A percentile compares a stretch with the other conserved stretches of the same genome.
Evolutionary conservation across 495 filamentous ascomycete species (phyloP).

Genomic region (Cercophora newfieldiana): DNA sequence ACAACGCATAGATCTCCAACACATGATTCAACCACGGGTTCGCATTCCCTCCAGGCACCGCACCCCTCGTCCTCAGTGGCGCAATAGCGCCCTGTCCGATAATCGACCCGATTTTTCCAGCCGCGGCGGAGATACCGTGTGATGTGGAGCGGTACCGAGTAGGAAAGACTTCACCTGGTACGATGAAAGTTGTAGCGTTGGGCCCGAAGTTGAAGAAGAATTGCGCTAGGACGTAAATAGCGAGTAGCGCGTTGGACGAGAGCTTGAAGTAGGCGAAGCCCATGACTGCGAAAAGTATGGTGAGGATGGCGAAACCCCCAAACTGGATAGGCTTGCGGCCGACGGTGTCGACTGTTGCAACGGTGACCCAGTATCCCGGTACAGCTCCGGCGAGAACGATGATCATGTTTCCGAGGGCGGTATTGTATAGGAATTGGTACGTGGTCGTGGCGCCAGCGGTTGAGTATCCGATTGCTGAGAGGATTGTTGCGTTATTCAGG

Average conservation of each 20-base stretch:
- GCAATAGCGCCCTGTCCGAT: constrained; percentile 55
- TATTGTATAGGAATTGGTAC: constrained; percentile 69
- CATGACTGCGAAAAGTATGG: constrained; percentile 69
- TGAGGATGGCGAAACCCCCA: constrained; percentile 71
- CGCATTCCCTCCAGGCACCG: constrained; percentile 35
- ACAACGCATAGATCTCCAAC: constrained; percentile 76
- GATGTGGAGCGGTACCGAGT: constrained; percentile 82
- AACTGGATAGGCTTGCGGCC: constrained; percentile 83
- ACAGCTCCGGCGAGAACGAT: constrained; percentile 73
- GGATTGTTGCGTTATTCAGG: constrained; percentile 71
- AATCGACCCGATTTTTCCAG: constrained; percentile 61
- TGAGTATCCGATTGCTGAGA: constrained; percentile 67
- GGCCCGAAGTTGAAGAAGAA: constrained; percentile 74
- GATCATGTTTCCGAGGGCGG: constrained; percentile 72
- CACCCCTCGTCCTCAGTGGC: constrained; percentile 50
- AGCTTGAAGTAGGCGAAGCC: constrained; percentile 64
- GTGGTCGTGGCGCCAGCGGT: constrained; percentile 49
- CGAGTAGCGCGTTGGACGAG: constrained; percentile 57
- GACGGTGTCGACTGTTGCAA: constrained; percentile 66
- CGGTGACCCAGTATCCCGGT: constrained; percentile 75
- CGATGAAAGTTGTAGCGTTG: constrained; percentile 87
- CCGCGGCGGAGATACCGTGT: constrained; percentile 79
- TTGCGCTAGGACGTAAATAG: constrained; percentile 78
- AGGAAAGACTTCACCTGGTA: constrained; percentile 87
- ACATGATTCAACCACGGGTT: constrained; percentile 77